A percentile compares a stretch with the other conserved stretches of the same genome.
phyloP scores from a whole-genome alignment of 1,284 basidiomycete genomes.

The Sphagnurus paluster region DNA sequence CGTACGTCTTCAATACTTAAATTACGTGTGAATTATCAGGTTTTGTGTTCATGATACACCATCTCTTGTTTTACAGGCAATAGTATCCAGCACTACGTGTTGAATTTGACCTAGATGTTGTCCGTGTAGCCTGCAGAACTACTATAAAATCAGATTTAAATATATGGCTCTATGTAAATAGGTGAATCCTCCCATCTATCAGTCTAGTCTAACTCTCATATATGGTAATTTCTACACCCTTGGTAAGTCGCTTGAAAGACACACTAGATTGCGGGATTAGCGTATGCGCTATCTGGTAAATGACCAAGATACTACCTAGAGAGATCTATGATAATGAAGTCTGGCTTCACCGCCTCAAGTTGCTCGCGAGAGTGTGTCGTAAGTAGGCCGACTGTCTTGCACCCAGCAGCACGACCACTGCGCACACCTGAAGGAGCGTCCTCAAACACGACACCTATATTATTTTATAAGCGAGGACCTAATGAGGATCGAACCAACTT shows the following conservation, averaged over 20 bases:
- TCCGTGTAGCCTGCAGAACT: background rate
- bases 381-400: conserved; percentile 75
- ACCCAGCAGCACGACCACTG: conserved; percentile 70
- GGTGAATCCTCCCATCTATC: too few relatives aligned
- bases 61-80: conserved; percentile 7
- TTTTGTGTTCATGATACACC: conserved; percentile 13
- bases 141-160: background rate
- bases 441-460: conserved; percentile 76
- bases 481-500: conserved; percentile 21
- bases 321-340: conserved; percentile 65
- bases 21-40: conserved; percentile 15
- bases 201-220: conserved; percentile 2
- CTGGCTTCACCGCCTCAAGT: conserved; percentile 55
- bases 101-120: too few relatives aligned
- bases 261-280: conserved; percentile 33
- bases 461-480: conserved; percentile 6
- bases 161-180: too few relatives aligned
- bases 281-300: conserved; percentile 2
- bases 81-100: background rate
- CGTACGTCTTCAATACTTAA: conserved; percentile 9
- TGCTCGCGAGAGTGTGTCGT: conserved; percentile 75
- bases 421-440: conserved; percentile 78
- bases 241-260: conserved; percentile 40
- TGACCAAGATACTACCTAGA: conserved; percentile 42
- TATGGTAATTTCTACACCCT: conserved; percentile 34